Conservation (phyloP, 148 eudicot species). For the Mesembryanthemum crystallinum region DNA sequence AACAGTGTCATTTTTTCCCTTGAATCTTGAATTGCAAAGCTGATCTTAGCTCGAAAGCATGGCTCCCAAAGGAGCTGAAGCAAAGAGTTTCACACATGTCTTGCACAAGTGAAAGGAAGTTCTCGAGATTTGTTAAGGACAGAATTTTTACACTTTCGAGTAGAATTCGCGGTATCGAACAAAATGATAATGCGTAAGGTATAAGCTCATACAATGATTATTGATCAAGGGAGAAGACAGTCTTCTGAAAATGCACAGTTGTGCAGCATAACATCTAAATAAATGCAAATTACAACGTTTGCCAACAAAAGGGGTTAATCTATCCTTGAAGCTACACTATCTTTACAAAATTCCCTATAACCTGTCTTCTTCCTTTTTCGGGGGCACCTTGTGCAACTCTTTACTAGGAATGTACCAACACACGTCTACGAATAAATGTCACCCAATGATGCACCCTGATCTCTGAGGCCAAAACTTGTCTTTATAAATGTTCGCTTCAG, state of each 20-base stretch:
- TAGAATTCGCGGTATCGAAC: too few species aligned
- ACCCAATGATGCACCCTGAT: background rate
- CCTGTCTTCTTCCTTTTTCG: background rate
- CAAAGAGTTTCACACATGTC: too few species aligned
- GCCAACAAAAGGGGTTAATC: background rate
- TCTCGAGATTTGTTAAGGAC: too few species aligned
- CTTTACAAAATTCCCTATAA: constrained; percentile 29
- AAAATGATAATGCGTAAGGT: background rate
- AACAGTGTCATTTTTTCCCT: too few species aligned
- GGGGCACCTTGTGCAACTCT: background rate
- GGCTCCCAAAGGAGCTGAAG: too few species aligned
- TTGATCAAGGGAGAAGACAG: background rate
- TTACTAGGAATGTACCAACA: constrained; percentile 21
- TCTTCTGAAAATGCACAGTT: background rate
- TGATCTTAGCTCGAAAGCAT: too few species aligned
- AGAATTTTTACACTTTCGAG: too few species aligned
- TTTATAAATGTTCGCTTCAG: constrained; percentile 10
- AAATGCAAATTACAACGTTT: constrained; percentile 2
- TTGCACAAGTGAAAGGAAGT: too few species aligned
- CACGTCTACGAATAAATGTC: constrained; percentile 21
- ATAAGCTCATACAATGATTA: constrained; percentile 1
- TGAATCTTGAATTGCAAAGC: too few species aligned
- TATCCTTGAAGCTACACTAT: constrained; percentile 23
- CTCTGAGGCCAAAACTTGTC: constrained; percentile 24
- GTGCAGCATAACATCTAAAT: background rate